Evolutionary conservation across 2,329 filamentous ascomycete species (phyloP).

Genomic region (Macrophomina phaseolina): DNA sequence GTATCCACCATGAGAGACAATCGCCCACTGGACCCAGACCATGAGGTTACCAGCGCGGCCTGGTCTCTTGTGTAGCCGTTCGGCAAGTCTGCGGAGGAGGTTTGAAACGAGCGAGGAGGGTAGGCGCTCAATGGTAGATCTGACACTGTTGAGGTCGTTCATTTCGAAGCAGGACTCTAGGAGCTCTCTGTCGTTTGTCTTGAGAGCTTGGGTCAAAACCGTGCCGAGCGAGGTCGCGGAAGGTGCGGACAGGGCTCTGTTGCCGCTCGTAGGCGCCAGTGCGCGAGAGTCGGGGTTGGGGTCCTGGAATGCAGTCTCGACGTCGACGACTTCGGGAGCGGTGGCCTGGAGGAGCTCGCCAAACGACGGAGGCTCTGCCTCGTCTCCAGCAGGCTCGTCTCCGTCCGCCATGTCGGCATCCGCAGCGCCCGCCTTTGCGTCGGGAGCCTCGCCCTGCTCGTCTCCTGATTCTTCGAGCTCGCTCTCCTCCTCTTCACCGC

Average conservation of each 20-base stretch:
- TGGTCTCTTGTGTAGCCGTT: constrained; percentile 83
- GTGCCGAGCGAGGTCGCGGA: constrained; percentile 84
- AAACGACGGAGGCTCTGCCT: constrained; percentile 69
- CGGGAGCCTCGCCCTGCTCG: constrained; percentile 30
- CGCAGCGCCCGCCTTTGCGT: constrained; percentile 25
- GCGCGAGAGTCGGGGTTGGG: constrained; percentile 52
- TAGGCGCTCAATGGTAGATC: constrained; percentile 86
- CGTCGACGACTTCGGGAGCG: constrained; percentile 76
- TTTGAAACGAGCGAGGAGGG: constrained; percentile 81
- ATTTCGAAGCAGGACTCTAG: constrained; percentile 91
- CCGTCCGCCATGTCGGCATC: constrained; percentile 31
- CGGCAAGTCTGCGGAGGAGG: constrained; percentile 82
- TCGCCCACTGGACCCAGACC: constrained; percentile 94
- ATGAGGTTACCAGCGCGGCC: constrained; percentile 89
- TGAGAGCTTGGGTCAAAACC: constrained; percentile 90
- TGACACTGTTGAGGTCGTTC: constrained; percentile 76
- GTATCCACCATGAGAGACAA: constrained; percentile 89
- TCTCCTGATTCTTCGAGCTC: constrained; percentile 28
- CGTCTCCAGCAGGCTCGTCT: constrained; percentile 42
- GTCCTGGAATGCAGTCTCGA: constrained; percentile 62
- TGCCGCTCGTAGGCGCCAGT: constrained; percentile 50
- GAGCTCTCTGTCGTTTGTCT: constrained; percentile 86
- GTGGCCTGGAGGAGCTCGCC: constrained; percentile 79
- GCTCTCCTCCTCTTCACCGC: constrained; percentile 46
- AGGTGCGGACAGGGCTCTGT: constrained; percentile 62